These are phyloP conservation scores for Aspergillus niger DNA, from an alignment of 2,329 filamentous ascomycete genomes.

Conservation along the genomic window DNA sequence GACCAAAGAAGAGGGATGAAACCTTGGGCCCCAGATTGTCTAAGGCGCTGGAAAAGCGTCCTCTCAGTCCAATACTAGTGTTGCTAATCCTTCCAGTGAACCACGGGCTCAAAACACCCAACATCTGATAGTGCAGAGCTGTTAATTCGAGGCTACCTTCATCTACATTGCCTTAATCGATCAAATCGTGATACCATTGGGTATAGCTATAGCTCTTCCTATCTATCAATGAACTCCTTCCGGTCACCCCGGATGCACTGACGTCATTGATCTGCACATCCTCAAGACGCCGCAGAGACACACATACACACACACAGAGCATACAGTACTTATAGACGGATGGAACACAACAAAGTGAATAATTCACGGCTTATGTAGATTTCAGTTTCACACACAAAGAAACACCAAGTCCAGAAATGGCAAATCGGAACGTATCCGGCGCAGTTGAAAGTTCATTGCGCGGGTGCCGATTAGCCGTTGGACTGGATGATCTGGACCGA, in stretches of 20 bases:
- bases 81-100: too few relatives aligned
- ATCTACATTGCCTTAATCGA: too few relatives aligned
- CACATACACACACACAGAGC: neutral
- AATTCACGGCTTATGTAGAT: neutral
- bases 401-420: neutral
- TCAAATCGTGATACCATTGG: too few relatives aligned
- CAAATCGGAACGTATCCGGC: neutral
- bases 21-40: too few relatives aligned
- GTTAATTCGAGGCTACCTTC: too few relatives aligned
- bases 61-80: too few relatives aligned
- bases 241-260: conserved; percentile 12
- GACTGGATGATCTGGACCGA: neutral
- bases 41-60: too few relatives aligned
- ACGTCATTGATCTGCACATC: conserved; percentile 9
- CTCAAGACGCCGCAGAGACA: neutral
- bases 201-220: too few relatives aligned
- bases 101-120: too few relatives aligned
- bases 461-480: neutral
- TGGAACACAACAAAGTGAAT: neutral
- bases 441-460: neutral
- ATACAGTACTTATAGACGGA: neutral
- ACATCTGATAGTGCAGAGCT: too few relatives aligned
- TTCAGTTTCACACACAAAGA: neutral
- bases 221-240: neutral
- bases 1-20: too few relatives aligned